A percentile compares a stretch with the other conserved stretches of the same genome.
Evolutionary conservation across 768 basidiomycete genomes (phyloP).

Genomic region (Pluteus cervinus): DNA sequence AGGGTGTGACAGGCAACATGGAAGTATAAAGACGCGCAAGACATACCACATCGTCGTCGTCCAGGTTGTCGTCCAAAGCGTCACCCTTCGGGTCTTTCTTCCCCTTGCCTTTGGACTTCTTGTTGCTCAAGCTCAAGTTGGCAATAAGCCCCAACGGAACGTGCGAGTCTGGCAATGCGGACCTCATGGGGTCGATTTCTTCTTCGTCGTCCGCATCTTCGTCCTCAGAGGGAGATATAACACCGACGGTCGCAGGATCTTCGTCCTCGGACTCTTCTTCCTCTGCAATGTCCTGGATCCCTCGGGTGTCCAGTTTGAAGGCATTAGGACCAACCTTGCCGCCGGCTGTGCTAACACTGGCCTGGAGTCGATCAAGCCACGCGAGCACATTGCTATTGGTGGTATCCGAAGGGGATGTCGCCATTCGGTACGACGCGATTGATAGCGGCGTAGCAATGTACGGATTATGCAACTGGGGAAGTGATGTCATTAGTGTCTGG

Average conservation of each 20-base stretch:
- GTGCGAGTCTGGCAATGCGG: slow-evolving; percentile 58
- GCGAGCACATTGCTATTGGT: slow-evolving; percentile 64
- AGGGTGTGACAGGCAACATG: neutral
- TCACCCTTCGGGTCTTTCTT: slow-evolving; percentile 32
- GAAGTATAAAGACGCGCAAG: slow-evolving; percentile 12
- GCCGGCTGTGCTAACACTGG: slow-evolving; percentile 46
- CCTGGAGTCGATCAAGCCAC: slow-evolving; percentile 69
- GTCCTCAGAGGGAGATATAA: slow-evolving; percentile 17
- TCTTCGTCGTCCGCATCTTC: slow-evolving; percentile 25
- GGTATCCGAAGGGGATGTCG: slow-evolving; percentile 69
- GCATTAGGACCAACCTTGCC: slow-evolving; percentile 35
- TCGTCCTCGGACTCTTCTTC: slow-evolving; percentile 20
- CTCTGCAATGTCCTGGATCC: slow-evolving; percentile 11
- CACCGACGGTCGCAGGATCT: slow-evolving; percentile 12
- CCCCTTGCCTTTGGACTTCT: slow-evolving; percentile 28
- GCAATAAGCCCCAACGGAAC: slow-evolving; percentile 77
- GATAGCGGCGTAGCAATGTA: slow-evolving; percentile 75
- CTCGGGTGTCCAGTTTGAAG: slow-evolving; percentile 40
- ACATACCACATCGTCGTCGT: slow-evolving; percentile 62
- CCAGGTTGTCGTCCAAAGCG: slow-evolving; percentile 35
- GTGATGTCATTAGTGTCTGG: slow-evolving; percentile 3
- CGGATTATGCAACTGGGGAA: slow-evolving; percentile 67
- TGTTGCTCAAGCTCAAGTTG: slow-evolving; percentile 59
- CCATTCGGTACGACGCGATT: slow-evolving; percentile 73
- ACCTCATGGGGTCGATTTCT: slow-evolving; percentile 39